Evolutionary conservation across 139 green algal species (phyloP).

Genomic region (Chlorella sp.): DNA sequence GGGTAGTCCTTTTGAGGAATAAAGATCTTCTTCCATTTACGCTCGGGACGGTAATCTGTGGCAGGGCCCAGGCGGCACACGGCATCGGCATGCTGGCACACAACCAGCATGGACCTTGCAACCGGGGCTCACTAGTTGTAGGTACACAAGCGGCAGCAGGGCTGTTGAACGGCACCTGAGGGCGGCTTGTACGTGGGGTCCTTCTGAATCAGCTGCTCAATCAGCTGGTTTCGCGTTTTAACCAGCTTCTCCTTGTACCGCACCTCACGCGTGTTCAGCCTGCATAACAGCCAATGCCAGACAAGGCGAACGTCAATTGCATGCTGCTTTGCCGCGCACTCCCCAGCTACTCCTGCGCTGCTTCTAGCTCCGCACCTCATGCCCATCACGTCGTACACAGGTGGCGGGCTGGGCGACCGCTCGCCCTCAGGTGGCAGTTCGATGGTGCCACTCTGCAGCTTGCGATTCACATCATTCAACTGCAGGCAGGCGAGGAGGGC

Average conservation of each 20-base stretch:
- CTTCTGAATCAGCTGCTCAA: slow-evolving; percentile 93
- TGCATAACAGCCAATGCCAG: background rate
- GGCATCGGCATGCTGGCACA: background rate
- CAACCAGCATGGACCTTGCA: background rate
- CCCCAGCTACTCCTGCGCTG: no score
- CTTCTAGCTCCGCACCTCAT: slow-evolving; percentile 64
- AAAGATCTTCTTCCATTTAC: slow-evolving; percentile 82
- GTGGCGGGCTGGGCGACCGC: slow-evolving; percentile 90
- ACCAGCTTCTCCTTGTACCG: slow-evolving; percentile 77
- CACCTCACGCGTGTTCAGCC: slow-evolving; percentile 28
- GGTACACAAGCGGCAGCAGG: background rate
- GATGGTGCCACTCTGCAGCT: slow-evolving; percentile 49
- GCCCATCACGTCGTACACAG: slow-evolving; percentile 92
- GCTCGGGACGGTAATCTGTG: slow-evolving; percentile 32
- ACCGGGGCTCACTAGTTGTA: background rate
- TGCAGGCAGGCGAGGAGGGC: background rate
- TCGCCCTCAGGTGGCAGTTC: slow-evolving; percentile 77
- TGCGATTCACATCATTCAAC: slow-evolving; percentile 56
- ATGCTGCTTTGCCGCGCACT: no score
- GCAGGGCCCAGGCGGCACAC: background rate
- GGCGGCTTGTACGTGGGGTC: slow-evolving; percentile 88
- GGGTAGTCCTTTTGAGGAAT: slow-evolving; percentile 94
- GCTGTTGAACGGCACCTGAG: slow-evolving; percentile 30
- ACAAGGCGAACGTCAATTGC: background rate
- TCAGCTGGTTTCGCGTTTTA: slow-evolving; percentile 70